phyloP scores from a whole-genome alignment of 495 filamentous ascomycete genomes.

The Penicillium egyptiacum region DNA sequence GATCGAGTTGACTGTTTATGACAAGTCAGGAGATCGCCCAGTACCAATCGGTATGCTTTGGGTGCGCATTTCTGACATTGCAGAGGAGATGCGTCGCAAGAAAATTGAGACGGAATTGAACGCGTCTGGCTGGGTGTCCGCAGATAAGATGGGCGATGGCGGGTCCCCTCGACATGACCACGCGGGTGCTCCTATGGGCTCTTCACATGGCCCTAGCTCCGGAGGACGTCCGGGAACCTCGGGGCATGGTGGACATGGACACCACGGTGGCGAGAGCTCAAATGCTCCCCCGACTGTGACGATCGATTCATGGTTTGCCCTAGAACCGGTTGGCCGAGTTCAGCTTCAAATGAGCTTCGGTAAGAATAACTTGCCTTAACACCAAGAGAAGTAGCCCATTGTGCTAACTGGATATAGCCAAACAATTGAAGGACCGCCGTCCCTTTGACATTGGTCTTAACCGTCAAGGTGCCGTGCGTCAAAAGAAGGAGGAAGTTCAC shows the following conservation, averaged over 20 bases:
- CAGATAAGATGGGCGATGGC: conserved; percentile 80
- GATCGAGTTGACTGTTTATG: conserved; percentile 95
- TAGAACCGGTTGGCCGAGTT: conserved; percentile 91
- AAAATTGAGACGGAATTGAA: conserved; percentile 95
- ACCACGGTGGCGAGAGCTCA: conserved; percentile 28
- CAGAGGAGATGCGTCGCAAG: conserved; percentile 95
- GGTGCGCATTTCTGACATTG: conserved; percentile 95
- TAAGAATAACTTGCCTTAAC: conserved; percentile 40
- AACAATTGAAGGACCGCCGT: conserved; percentile 66
- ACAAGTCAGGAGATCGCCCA: conserved; percentile 83
- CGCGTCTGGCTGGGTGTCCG: conserved; percentile 91
- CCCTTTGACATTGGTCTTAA: conserved; percentile 85
- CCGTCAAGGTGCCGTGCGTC: conserved; percentile 93
- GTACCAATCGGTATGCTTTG: conserved; percentile 94
- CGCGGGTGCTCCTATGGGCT: conserved; percentile 43
- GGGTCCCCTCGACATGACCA: conserved; percentile 41
- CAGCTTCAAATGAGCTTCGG: conserved; percentile 84
- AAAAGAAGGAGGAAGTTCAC: conserved; percentile 94
- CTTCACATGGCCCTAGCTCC: conserved; percentile 31
- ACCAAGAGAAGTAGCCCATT: not conserved
- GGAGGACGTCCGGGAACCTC: conserved; percentile 28
- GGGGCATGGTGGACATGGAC: conserved; percentile 18
- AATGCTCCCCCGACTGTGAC: conserved; percentile 54
- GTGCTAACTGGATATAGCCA: conserved; percentile 53
- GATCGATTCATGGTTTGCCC: conserved; percentile 94